phyloP scores from a whole-genome alignment of 306 rosid genomes.

The Trifolium fragiferum region DNA sequence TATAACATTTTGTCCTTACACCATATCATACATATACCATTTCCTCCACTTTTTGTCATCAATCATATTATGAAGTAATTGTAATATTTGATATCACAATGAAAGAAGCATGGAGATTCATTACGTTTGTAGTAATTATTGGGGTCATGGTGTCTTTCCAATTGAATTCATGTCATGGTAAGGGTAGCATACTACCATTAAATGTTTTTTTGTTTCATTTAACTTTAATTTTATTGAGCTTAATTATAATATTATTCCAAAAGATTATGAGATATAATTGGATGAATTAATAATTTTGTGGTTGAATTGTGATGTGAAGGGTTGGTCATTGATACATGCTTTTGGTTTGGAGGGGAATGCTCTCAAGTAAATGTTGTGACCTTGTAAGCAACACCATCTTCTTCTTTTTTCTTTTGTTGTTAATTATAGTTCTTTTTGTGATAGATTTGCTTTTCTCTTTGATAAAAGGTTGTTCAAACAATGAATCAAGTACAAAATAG shows the following conservation, averaged over 20 bases:
- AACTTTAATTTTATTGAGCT: neutral
- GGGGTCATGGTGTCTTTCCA: conserved; percentile 31
- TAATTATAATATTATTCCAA: neutral
- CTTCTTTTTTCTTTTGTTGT: neutral
- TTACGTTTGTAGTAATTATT: conserved; percentile 39
- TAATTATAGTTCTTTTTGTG: neutral
- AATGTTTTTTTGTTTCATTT: too few relatives aligned
- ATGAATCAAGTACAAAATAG: neutral
- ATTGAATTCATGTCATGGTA: conserved; percentile 34
- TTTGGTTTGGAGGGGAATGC: conserved; percentile 79
- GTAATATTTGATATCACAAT: neutral
- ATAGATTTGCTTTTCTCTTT: conserved; percentile 5
- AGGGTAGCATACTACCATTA: too few relatives aligned
- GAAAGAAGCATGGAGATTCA: conserved; percentile 54
- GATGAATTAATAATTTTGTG: neutral
- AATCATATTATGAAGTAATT: too few relatives aligned
- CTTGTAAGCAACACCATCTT: conserved; percentile 59
- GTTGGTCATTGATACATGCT: conserved; percentile 54
- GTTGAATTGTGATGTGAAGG: conserved; percentile 59
- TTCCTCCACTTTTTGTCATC: neutral
- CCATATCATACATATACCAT: neutral
- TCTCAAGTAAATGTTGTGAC: conserved; percentile 61
- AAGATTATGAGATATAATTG: conserved; percentile 3
- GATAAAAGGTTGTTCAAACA: neutral
- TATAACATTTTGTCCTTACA: conserved; percentile 3